Evolutionary conservation across 2,329 filamentous ascomycete genomes (phyloP).

Genomic region (Pseudocercospora vitis): DNA sequence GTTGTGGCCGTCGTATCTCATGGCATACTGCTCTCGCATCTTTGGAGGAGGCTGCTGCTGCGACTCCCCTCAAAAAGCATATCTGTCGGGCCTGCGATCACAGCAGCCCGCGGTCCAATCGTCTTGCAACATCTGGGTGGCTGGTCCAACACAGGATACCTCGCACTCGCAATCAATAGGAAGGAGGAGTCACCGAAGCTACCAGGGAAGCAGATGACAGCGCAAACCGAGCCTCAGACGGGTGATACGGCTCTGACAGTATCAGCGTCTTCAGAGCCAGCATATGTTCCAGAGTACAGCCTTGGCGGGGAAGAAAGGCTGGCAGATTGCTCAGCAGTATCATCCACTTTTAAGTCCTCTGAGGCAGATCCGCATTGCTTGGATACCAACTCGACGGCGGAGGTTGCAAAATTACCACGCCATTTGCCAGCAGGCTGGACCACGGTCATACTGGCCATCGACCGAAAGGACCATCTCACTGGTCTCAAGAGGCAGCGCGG

Average conservation of each 20-base stretch:
- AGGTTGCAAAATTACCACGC: no score
- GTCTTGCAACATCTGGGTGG: slow-evolving; percentile 56
- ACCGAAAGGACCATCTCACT: slow-evolving; percentile 69
- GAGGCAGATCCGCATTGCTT: no score
- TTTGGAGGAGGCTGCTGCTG: slow-evolving; percentile 64
- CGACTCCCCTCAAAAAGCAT: slow-evolving; percentile 54
- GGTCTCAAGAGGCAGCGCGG: slow-evolving; percentile 76
- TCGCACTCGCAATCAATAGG: slow-evolving; percentile 43
- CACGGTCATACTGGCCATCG: slow-evolving; percentile 61
- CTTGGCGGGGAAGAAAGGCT: no score
- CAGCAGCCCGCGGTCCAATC: slow-evolving; percentile 38
- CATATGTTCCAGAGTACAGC: no score
- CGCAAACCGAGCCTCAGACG: not conserved
- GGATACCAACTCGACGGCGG: no score
- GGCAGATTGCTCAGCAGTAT: no score
- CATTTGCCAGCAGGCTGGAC: slow-evolving; percentile 41
- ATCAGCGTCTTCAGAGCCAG: no score
- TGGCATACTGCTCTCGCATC: slow-evolving; percentile 71
- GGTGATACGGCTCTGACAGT: no score
- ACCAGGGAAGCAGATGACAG: not conserved
- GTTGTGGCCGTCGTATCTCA: slow-evolving; percentile 74
- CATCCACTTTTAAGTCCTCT: no score
- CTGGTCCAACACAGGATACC: slow-evolving; percentile 67
- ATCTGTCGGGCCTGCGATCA: slow-evolving; percentile 45
- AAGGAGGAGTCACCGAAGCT: not conserved